Base-by-base conservation (phyloP, 148 eudicot species). In the Mesembryanthemum crystallinum region DNA sequence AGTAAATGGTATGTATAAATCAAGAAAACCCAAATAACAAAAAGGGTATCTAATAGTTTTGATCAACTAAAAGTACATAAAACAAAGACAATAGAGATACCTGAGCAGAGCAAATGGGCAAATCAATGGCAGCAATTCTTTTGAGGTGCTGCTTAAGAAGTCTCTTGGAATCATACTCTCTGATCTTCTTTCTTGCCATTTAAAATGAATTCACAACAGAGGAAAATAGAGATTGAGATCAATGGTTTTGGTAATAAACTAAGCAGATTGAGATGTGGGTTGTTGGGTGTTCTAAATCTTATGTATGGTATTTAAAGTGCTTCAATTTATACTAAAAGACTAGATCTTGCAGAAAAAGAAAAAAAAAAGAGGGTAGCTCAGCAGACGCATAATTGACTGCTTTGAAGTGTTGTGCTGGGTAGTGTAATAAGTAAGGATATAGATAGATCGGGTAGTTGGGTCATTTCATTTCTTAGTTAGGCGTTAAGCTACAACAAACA, bases 151-250 rank as follows among this genome's bases (percentile, higher is more conserved):
- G 85, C 80, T 88, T 92, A 8, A 92, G 83, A 55, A 92, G 80
- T 78, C 95, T 87, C 86, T 92, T 92, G 17, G 97, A 92, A 87
- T 90, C 97, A 77, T 87, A 90, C 89, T 92, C 97, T 82, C 97
- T 83, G 85, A 92, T 90, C 92, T 92, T 92, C 94, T 92, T 92
- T 39, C 97, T 77, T 30, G 97, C 97, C 97, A 92, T 91, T 78
- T 54, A 12, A 3, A 39, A 42, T 1, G 5, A 2, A 17, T 0
- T 25, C 23, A 73, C 60, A 39, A 59, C 43, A 64, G 20, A 64
- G 59, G 30, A 30, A 64, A 15, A 64, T 33, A 57, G 54, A 43
- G 67, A 71, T 55, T 25, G 39, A 59, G 64, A n/a, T 42, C 20
- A 67, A 12, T 27, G 20, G 70, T 13, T n/a, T n/a, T n/a, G n/a